Conservation (phyloP, 805 yeast genomes). For the Kluyveromyces dobzhanskii region DNA sequence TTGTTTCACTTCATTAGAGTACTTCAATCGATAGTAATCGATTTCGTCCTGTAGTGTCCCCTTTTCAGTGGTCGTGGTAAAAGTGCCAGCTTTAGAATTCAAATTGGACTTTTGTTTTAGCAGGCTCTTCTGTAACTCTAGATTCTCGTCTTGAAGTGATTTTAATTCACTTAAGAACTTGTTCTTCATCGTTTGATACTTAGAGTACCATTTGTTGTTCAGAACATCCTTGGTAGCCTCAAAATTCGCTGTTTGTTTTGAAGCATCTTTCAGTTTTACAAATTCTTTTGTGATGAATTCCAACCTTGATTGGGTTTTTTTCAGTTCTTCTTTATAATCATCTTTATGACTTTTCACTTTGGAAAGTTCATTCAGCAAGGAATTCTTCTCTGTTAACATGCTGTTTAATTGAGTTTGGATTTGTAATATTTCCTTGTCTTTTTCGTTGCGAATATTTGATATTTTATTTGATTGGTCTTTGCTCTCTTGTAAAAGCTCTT, state of each 20-base stretch:
- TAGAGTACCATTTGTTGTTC: conserved; percentile 9
- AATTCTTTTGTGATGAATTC: conserved; percentile 21
- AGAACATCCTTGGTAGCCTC: conserved; percentile 5
- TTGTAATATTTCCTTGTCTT: conserved; percentile 11
- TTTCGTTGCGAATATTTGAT: conserved; percentile 8
- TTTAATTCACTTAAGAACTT: conserved; percentile 17
- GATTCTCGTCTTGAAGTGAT: conserved; percentile 21
- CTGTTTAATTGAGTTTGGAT: conserved; percentile 10
- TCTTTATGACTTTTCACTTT: conserved; percentile 19
- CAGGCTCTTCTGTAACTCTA: conserved; percentile 13
- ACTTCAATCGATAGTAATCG: conserved; percentile 26
- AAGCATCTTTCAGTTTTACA: conserved; percentile 11
- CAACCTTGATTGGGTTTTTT: conserved; percentile 24
- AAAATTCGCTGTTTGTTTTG: conserved; percentile 1
- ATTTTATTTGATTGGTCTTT: conserved; percentile 9
- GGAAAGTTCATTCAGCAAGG: conserved; percentile 16
- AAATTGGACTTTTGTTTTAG: conserved; percentile 9
- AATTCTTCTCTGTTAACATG: conserved; percentile 8
- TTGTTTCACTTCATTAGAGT: conserved; percentile 23
- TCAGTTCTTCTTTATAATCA: conserved; percentile 26
- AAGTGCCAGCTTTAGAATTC: conserved; percentile 9
- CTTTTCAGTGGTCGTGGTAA: conserved; percentile 1
- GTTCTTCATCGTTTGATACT: conserved; percentile 16
- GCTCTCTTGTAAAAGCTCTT: conserved; percentile 10
- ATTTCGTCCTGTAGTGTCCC: conserved; percentile 14